phyloP scores from a whole-genome alignment of 2,329 filamentous ascomycete genomes.

The Penicillium glabrum region DNA sequence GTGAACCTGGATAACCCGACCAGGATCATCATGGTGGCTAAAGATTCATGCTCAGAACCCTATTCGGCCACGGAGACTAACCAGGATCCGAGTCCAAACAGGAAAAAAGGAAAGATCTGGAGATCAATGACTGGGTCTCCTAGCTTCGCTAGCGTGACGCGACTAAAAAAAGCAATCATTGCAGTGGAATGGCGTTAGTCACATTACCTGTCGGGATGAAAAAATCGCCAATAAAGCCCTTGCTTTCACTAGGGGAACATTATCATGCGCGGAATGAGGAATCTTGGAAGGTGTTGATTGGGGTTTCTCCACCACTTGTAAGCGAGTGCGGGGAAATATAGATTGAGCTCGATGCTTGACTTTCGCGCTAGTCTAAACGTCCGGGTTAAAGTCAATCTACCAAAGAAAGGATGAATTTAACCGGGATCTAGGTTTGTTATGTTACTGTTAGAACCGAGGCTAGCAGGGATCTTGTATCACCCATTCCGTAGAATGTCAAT shows the following conservation, averaged over 20 bases:
- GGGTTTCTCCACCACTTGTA: conserved; percentile 18
- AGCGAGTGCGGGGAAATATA: conserved; percentile 6
- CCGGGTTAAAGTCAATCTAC: not conserved
- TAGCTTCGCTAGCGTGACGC: not conserved
- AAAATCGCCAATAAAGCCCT: not conserved
- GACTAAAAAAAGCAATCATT: not conserved
- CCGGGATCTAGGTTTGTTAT: not conserved
- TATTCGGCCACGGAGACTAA: conserved; percentile 17
- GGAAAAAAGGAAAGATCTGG: conserved; percentile 3
- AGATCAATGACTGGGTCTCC: not conserved
- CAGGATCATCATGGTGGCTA: not conserved
- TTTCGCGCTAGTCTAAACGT: not conserved
- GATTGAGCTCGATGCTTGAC: not conserved
- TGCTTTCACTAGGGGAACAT: not conserved
- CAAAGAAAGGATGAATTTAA: not conserved
- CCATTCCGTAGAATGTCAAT: no score
- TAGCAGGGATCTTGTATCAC: no score
- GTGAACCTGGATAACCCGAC: not conserved
- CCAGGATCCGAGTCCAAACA: conserved; percentile 6
- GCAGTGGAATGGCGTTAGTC: conserved; percentile 3
- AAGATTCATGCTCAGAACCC: not conserved
- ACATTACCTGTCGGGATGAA: not conserved
- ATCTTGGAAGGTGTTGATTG: not conserved
- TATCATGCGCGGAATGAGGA: not conserved
- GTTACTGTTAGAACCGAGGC: no score